phyloP scores from a whole-genome alignment of 306 rosid species.

The Carpinus viminea region DNA sequence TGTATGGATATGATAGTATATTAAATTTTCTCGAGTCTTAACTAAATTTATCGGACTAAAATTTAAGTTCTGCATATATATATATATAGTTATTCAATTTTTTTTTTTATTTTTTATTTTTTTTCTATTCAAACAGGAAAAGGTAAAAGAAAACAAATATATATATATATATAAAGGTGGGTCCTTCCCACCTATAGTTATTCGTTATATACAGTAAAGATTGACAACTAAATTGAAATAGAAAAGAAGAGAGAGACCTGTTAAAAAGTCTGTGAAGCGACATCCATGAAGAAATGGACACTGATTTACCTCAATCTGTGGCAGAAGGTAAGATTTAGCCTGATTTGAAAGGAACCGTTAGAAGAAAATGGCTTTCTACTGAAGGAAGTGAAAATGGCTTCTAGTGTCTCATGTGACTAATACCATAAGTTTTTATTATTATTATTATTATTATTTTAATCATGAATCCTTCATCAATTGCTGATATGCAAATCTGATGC shows the following conservation, averaged over 20 bases:
- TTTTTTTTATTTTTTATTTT: too few species aligned
- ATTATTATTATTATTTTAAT: not conserved
- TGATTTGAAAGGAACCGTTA: slow-evolving; percentile 11
- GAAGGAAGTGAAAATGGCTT: not conserved
- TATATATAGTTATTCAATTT: too few species aligned
- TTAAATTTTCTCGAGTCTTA: too few species aligned
- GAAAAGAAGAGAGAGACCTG: not conserved
- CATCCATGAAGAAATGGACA: not conserved
- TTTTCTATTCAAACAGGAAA: too few species aligned
- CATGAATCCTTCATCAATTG: not conserved
- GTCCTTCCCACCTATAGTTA: too few species aligned
- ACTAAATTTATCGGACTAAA: too few species aligned
- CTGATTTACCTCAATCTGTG: not conserved
- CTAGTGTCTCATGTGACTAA: not conserved
- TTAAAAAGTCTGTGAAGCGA: not conserved
- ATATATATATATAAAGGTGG: too few species aligned
- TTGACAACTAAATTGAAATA: not conserved
- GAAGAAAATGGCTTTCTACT: not conserved
- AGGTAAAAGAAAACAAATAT: too few species aligned
- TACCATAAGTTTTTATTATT: too few species aligned
- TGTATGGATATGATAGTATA: too few species aligned
- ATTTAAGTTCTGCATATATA: too few species aligned
- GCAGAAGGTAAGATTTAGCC: not conserved
- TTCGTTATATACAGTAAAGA: not conserved
- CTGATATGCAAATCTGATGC: not conserved